Conservation (phyloP, 1,284 basidiomycete species). For the Microbotryum lychnidis-dioicae region DNA sequence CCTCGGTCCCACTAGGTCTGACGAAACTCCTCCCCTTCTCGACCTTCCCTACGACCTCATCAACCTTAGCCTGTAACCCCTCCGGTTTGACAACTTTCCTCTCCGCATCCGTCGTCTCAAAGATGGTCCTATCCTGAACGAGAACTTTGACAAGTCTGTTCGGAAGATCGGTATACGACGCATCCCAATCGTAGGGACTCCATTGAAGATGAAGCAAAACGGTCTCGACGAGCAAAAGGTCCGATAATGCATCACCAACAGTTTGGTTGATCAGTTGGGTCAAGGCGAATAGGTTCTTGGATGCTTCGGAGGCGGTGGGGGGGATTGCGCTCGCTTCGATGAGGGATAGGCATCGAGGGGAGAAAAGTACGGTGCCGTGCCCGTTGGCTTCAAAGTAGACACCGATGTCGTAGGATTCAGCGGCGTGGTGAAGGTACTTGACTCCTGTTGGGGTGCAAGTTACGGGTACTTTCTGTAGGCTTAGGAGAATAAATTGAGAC, state of each 20-base stretch:
- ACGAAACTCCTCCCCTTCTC: conserved; percentile 87
- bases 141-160: conserved; percentile 95
- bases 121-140: conserved; percentile 72
- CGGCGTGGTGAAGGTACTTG: conserved; percentile 96
- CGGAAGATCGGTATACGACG: conserved; percentile 84
- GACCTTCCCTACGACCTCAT: conserved; percentile 71
- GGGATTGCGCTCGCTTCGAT: conserved; percentile 15
- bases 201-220: conserved; percentile 83
- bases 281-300: conserved; percentile 67
- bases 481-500: not conserved
- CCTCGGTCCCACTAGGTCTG: conserved; percentile 93
- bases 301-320: conserved; percentile 57
- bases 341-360: conserved; percentile 52
- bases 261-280: conserved; percentile 92
- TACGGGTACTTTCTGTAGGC: conserved; percentile 70
- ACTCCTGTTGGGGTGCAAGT: conserved; percentile 95
- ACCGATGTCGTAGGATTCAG: conserved; percentile 85
- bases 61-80: conserved; percentile 77
- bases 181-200: conserved; percentile 83
- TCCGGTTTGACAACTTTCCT: conserved; percentile 70
- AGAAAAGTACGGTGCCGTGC: conserved; percentile 95
- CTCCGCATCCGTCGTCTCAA: conserved; percentile 91
- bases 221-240: conserved; percentile 90
- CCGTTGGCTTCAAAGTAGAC: conserved; percentile 99
- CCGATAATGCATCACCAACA: conserved; percentile 92